Percentiles rank a stretch among this genome's conserved stretches.
phyloP scores from a whole-genome alignment of 2,329 filamentous ascomycete genomes.

The Sporothrix schenckii region DNA sequence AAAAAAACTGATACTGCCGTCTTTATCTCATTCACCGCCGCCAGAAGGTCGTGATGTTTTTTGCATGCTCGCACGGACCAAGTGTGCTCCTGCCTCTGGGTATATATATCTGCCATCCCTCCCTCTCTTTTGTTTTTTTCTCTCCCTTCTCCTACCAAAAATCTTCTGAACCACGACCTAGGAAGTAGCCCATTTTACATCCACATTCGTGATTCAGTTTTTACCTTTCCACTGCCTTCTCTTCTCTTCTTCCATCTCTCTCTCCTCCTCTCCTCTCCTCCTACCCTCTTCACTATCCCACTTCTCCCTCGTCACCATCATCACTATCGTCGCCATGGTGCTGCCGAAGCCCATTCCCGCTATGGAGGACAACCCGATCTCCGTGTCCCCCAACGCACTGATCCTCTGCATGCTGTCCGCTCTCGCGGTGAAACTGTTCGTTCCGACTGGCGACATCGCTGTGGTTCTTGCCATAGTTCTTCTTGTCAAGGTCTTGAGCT shows the following conservation, averaged over 20 bases:
- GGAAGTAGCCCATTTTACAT: too few species aligned
- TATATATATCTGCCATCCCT: constrained; percentile 19
- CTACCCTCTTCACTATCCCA: background rate
- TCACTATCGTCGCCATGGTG: background rate
- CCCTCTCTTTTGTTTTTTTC: background rate
- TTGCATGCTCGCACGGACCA: too few species aligned
- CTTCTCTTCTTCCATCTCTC: background rate
- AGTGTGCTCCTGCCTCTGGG: background rate
- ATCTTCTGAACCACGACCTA: too few species aligned
- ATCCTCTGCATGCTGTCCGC: background rate
- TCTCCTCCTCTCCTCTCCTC: background rate
- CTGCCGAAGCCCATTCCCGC: background rate
- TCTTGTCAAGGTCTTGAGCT: background rate
- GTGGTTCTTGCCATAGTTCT: background rate
- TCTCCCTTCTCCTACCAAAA: background rate
- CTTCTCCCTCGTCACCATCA: background rate
- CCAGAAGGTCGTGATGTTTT: too few species aligned
- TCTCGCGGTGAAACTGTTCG: background rate
- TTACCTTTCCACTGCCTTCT: background rate
- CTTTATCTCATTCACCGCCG: background rate
- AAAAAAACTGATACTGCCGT: background rate
- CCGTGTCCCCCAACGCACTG: background rate
- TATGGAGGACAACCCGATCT: background rate
- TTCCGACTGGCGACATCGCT: background rate
- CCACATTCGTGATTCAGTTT: background rate